These are phyloP conservation scores for Phytophthora uliginosa DNA, from an alignment of 352 stramenopile species.

Conservation along the genomic window DNA sequence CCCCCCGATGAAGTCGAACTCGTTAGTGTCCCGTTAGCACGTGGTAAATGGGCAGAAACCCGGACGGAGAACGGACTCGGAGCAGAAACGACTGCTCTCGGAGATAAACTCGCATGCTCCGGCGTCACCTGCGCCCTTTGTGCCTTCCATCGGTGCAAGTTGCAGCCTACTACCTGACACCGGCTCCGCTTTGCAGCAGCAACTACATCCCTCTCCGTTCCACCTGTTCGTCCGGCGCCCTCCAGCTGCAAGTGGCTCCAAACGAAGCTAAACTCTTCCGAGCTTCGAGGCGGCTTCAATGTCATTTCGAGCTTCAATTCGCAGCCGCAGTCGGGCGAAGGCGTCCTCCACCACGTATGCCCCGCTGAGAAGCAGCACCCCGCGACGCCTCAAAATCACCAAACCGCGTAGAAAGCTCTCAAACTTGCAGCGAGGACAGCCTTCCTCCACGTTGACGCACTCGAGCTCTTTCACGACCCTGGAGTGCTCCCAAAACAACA, in stretches of 20 bases:
- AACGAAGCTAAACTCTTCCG: constrained; percentile 58
- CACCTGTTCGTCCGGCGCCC: background rate
- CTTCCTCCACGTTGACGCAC: constrained; percentile 47
- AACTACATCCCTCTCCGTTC: constrained; percentile 16
- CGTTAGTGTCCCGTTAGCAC: background rate
- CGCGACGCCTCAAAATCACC: constrained; percentile 45
- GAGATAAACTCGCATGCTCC: background rate
- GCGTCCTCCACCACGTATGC: constrained; percentile 45
- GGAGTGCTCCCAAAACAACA: constrained; percentile 40
- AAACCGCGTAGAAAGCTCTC: constrained; percentile 50
- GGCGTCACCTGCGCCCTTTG: background rate
- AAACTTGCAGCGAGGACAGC: constrained; percentile 54
- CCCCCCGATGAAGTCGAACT: background rate
- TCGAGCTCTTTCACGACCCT: constrained; percentile 39
- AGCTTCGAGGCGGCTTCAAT: constrained; percentile 24
- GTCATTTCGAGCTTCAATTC: constrained; percentile 37
- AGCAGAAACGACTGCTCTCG: background rate
- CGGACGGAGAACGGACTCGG: background rate
- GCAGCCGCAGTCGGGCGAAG: constrained; percentile 54
- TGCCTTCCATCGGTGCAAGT: constrained; percentile 41
- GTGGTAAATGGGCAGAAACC: background rate
- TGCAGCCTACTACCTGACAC: constrained; percentile 71
- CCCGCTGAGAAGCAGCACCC: constrained; percentile 42
- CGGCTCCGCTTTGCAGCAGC: constrained; percentile 38
- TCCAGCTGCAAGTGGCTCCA: constrained; percentile 51